Base-by-base conservation (phyloP, 2,329 filamentous ascomycete genomes). In the Saccharata proteae region DNA sequence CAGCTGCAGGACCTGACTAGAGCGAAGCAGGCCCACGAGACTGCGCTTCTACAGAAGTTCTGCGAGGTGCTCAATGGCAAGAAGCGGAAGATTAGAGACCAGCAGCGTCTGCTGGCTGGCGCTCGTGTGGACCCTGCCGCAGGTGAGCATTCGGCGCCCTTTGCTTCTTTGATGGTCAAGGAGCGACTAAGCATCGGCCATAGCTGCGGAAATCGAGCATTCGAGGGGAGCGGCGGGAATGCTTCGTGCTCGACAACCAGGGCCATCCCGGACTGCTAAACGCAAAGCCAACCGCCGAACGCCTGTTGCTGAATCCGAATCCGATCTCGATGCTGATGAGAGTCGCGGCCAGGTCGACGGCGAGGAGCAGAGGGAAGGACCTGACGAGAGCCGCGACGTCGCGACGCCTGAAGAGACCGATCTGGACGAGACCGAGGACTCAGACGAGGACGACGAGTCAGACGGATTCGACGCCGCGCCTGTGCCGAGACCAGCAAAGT, bases 81-180 rank as follows among this genome's bases (percentile, higher is more conserved):
- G 59, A 86, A 86, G 54, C 61, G 77, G 31, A 85, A 81, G 55
- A 85, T 86, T 29, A 61, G 80, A 25, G 71, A 84, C 43, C 79
- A 84, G 54, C 74, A 80, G 44, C 66, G 69, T 22, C 54, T 80
- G 13, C 54, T 84, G 15, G 60, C 62, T 11, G 55, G 59, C 17
- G 68, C 70, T 47, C 72, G 74, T 31, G 48, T 56, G 8, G 51
- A 54, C 30, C 44, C 47, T 27, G 25, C 40, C 8, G 43, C 39
- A 28, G 48, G 53, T 55, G 38, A 29, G 46, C 30, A 23, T 20
- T 29, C 18, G 17, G 16, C 20, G 22, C 23, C 20, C 23, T 18
- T 15, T 15, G 26, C 24, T 32, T 7, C 23, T 26, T 21, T 16
- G 21, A 26, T 20, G 23, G 23, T 32, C 26, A 32, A 22, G 30